Evolutionary conservation across 345 rosid species (phyloP).

Genomic region (Brassica nigra): DNA sequence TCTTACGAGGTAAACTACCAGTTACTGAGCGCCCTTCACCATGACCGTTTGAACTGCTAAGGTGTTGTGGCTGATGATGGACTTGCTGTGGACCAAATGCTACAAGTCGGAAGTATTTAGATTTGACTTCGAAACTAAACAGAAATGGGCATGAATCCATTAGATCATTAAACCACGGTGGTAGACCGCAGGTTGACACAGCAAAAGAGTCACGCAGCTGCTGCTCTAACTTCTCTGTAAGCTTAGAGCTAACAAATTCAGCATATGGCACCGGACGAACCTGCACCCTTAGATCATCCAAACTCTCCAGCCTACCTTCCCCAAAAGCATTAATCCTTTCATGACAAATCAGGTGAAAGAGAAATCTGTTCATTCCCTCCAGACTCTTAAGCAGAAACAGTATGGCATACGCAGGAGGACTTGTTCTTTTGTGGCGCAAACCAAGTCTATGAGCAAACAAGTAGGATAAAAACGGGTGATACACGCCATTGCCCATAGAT

Average conservation of each 20-base stretch:
- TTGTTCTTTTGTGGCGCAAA: conserved; percentile 56
- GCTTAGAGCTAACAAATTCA: conserved; percentile 75
- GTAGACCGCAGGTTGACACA: conserved; percentile 68
- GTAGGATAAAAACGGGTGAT: conserved; percentile 51
- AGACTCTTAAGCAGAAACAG: conserved; percentile 74
- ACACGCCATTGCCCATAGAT: conserved; percentile 35
- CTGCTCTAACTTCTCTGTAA: conserved; percentile 92
- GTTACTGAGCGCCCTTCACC: conserved; percentile 55
- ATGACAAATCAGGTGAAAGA: conserved; percentile 67
- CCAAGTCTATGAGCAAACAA: conserved; percentile 57
- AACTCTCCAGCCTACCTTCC: conserved; percentile 59
- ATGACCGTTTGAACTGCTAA: conserved; percentile 47
- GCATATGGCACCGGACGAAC: conserved; percentile 57
- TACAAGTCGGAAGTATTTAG: conserved; percentile 75
- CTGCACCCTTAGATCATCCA: conserved; percentile 61
- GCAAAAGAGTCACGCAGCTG: conserved; percentile 83
- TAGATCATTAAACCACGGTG: conserved; percentile 83
- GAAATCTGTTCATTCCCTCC: conserved; percentile 66
- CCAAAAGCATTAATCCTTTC: conserved; percentile 66
- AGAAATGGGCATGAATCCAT: conserved; percentile 86
- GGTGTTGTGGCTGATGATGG: conserved; percentile 45
- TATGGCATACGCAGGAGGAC: conserved; percentile 65
- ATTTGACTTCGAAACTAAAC: conserved; percentile 80
- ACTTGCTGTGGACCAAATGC: conserved; percentile 67
- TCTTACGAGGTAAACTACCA: conserved; percentile 62